Conservation (phyloP, 305 asterid genomes). For the Plantago rigida region DNA sequence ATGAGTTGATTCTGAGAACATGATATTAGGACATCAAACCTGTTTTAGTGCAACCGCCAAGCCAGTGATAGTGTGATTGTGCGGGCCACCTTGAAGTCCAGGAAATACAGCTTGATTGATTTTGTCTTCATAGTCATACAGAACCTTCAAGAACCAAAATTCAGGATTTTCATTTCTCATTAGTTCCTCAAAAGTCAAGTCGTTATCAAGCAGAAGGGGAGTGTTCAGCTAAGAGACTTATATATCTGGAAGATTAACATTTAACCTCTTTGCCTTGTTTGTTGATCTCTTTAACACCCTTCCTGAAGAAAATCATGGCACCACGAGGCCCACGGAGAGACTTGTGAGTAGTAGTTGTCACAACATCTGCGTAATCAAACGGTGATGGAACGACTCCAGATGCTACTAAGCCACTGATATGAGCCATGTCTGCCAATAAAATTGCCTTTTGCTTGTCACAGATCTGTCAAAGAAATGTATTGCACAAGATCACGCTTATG, state of each 20-base stretch:
- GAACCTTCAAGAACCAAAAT: conserved; percentile 37
- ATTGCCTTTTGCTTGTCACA: conserved; percentile 86
- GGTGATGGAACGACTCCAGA: conserved; percentile 97
- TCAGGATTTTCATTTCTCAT: too few relatives aligned
- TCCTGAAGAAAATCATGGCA: conserved; percentile 89
- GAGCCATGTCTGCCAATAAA: conserved; percentile 96
- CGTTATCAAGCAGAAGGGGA: background rate
- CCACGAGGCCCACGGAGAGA: conserved; percentile 96
- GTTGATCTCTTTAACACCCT: conserved; percentile 77
- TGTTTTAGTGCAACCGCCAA: conserved; percentile 68
- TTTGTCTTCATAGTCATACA: conserved; percentile 64
- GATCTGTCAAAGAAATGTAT: conserved; percentile 41
- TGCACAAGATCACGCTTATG: too few relatives aligned
- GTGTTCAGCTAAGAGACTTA: background rate
- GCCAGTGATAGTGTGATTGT: conserved; percentile 68
- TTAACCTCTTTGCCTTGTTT: conserved; percentile 88
- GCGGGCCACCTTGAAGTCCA: conserved; percentile 82
- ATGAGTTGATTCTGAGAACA: background rate
- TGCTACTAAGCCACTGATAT: conserved; percentile 93
- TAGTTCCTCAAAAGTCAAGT: conserved; percentile 1
- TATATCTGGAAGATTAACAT: too few relatives aligned
- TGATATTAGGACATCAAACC: conserved; percentile 26
- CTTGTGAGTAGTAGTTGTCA: conserved; percentile 92
- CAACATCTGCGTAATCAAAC: conserved; percentile 86
- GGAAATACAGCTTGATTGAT: conserved; percentile 73